phyloP scores from a whole-genome alignment of 768 basidiomycete genomes.

The Phanerodontia chrysosporium region DNA sequence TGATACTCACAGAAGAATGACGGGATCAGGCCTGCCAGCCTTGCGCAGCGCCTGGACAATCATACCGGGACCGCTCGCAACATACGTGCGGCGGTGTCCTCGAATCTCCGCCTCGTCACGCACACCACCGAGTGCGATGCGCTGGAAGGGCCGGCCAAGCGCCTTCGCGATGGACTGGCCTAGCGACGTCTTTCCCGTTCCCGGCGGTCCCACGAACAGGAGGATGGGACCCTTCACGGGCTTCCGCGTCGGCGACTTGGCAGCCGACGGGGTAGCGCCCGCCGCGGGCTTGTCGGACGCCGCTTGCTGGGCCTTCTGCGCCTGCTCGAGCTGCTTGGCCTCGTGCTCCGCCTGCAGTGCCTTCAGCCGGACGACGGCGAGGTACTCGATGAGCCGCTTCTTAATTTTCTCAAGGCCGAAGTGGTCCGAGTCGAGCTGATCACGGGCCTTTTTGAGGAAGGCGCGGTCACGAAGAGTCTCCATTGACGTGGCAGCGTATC shows the following conservation, averaged over 20 bases:
- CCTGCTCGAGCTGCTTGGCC: conserved; percentile 13
- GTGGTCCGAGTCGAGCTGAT: conserved; percentile 85
- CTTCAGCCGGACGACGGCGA: conserved; percentile 74
- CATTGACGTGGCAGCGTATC: conserved; percentile 22
- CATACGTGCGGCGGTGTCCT: conserved; percentile 82
- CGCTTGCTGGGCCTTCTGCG: conserved; percentile 4
- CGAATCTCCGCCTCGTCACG: conserved; percentile 88
- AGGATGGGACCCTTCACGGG: conserved; percentile 47
- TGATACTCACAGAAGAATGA: conserved; percentile 58
- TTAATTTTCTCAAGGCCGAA: conserved; percentile 93
- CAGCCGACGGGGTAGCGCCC: neutral
- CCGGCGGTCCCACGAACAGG: conserved; percentile 81
- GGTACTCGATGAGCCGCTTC: conserved; percentile 85
- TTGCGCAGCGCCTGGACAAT: conserved; percentile 86
- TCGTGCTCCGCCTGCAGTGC: conserved; percentile 28
- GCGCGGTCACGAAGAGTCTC: conserved; percentile 44
- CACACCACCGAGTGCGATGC: conserved; percentile 89
- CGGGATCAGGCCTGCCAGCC: conserved; percentile 74
- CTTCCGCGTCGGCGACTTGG: conserved; percentile 25
- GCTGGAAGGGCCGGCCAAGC: conserved; percentile 81
- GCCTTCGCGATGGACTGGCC: conserved; percentile 86
- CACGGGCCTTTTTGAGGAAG: conserved; percentile 68
- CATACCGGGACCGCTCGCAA: conserved; percentile 80
- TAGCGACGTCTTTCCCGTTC: conserved; percentile 88
- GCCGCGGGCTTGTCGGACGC: neutral